Conservation (phyloP, 1,139 yeast genomes). For the Entelexis sorbosivorans region DNA sequence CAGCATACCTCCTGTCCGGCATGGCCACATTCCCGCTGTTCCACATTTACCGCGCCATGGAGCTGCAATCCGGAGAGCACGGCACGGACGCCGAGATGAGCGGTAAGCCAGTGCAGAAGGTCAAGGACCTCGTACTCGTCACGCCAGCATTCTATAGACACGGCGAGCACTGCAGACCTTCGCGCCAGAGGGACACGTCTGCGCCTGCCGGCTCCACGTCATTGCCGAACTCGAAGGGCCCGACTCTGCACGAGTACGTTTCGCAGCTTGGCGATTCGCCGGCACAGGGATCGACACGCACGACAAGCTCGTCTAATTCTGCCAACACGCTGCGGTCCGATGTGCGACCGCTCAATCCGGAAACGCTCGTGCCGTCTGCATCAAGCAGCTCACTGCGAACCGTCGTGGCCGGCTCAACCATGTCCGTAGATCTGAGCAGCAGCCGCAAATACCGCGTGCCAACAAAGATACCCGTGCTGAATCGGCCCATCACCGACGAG, state of each 20-base stretch:
- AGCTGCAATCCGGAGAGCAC: conserved; percentile 30
- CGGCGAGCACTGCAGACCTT: neutral
- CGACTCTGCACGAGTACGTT: neutral
- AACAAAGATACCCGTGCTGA: conserved; percentile 19
- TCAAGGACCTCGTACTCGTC: neutral
- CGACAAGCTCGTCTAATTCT: too few relatives aligned
- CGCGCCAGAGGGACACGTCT: neutral
- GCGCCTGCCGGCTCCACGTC: neutral
- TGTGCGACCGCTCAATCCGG: neutral
- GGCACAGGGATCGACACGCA: too few relatives aligned
- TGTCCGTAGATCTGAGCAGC: neutral
- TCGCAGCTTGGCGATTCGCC: too few relatives aligned
- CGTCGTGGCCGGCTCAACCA: neutral
- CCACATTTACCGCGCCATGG: conserved; percentile 73
- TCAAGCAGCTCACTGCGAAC: neutral
- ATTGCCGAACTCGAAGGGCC: neutral
- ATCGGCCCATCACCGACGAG: conserved; percentile 62
- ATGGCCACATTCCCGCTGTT: conserved; percentile 79
- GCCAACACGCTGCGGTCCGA: neutral
- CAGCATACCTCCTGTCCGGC: conserved; percentile 59
- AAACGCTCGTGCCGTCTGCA: neutral
- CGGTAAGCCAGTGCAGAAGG: neutral
- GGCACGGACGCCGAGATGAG: neutral
- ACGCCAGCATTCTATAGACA: neutral
- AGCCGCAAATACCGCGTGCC: neutral